Conservation (phyloP, 1,284 basidiomycete species). For the Phlebopus sp. region DNA sequence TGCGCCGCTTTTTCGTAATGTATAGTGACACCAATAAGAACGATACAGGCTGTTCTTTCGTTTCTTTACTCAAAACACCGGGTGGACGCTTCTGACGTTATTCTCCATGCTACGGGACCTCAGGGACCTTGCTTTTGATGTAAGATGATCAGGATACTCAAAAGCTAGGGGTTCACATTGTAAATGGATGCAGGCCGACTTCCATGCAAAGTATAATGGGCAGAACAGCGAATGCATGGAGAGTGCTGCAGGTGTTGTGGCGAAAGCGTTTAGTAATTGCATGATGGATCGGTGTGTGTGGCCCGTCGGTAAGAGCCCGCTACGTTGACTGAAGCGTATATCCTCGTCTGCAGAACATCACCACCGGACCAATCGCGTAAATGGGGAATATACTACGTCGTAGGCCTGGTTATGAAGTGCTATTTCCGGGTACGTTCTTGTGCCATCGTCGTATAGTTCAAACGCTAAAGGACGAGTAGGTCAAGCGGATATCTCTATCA, state of each 20-base stretch:
- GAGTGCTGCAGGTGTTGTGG: constrained; percentile 86
- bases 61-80: constrained; percentile 72
- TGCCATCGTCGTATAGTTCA: not conserved
- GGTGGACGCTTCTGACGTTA: constrained; percentile 80
- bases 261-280: constrained; percentile 90
- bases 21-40: constrained; percentile 1
- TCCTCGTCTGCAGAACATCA: constrained; percentile 46
- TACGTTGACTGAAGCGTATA: constrained; percentile 1
- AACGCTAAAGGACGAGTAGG: constrained; percentile 41
- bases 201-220: constrained; percentile 54
- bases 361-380: constrained; percentile 77
- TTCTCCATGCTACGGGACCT: constrained; percentile 80
- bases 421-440: constrained; percentile 79
- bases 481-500: constrained; percentile 87
- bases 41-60: constrained; percentile 64
- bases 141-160: constrained; percentile 24
- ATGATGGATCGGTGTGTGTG: constrained; percentile 77
- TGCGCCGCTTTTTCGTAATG: not conserved
- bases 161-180: constrained; percentile 1
- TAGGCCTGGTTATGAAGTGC: constrained; percentile 86
- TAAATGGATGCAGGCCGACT: constrained; percentile 54
- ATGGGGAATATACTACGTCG: constrained; percentile 95
- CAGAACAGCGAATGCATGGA: constrained; percentile 78
- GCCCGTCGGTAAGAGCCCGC: not conserved
- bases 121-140: constrained; percentile 77